These are phyloP conservation scores for Teunomyces tritomae DNA, from an alignment of 805 yeast species.

Conservation along the genomic window DNA sequence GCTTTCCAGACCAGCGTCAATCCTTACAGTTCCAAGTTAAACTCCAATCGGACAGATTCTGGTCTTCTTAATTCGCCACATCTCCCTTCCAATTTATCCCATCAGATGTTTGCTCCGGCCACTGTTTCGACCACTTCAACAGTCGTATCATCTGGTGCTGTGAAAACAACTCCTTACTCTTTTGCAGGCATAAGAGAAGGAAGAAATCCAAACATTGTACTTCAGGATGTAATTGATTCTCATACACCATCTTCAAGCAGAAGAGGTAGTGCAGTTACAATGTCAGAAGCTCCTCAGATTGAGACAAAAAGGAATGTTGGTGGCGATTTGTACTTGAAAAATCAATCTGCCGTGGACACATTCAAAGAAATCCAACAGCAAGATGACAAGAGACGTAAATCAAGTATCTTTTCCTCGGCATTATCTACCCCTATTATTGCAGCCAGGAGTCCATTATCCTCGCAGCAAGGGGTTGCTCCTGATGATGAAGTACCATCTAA, in stretches of 20 bases:
- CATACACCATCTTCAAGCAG: constrained; percentile 19
- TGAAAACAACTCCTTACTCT: constrained; percentile 16
- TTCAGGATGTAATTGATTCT: constrained; percentile 35
- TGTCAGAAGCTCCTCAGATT: constrained; percentile 40
- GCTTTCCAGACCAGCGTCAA: constrained; percentile 11
- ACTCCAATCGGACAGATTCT: not conserved
- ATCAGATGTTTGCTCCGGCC: constrained; percentile 5
- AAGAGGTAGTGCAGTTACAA: constrained; percentile 18
- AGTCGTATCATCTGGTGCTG: not conserved
- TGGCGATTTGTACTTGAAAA: constrained; percentile 42
- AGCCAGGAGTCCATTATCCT: constrained; percentile 14
- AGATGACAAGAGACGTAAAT: constrained; percentile 39
- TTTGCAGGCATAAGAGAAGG: constrained; percentile 29
- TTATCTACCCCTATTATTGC: constrained; percentile 14
- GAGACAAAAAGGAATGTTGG: constrained; percentile 46
- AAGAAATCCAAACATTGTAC: constrained; percentile 20
- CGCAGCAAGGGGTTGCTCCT: constrained; percentile 7
- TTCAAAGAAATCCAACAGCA: constrained; percentile 42
- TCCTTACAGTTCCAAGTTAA: not conserved
- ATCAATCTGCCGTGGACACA: constrained; percentile 41
- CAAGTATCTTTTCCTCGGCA: constrained; percentile 21
- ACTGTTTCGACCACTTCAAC: constrained; percentile 3
- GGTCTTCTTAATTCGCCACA: constrained; percentile 10
- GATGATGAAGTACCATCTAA: constrained; percentile 1
- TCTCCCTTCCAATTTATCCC: constrained; percentile 19